Percentiles rank a stretch among this genome's conserved stretches.
Evolutionary conservation across 257 asterid species (phyloP).

Genomic region (Schizonepeta tenuifolia): DNA sequence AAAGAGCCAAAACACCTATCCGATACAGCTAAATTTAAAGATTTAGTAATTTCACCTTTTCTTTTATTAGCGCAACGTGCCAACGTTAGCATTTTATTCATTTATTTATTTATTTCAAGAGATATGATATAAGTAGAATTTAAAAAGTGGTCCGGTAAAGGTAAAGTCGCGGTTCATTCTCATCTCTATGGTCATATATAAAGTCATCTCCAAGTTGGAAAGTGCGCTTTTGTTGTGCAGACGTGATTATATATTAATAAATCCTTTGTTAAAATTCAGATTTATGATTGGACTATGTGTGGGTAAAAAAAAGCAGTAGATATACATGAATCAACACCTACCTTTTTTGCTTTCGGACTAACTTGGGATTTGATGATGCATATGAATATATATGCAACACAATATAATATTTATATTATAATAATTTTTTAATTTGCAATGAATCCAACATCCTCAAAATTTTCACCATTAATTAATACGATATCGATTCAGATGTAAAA

Average conservation of each 20-base stretch:
- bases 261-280: not conserved
- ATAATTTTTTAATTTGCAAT: too few relatives aligned
- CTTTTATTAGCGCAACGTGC: slow-evolving; percentile 4
- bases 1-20: slow-evolving; percentile 23
- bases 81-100: not conserved
- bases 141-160: slow-evolving; percentile 19
- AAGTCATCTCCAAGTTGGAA: slow-evolving; percentile 43
- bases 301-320: not conserved
- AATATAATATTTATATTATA: too few relatives aligned
- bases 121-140: too few relatives aligned
- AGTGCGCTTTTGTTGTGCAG: slow-evolving; percentile 45
- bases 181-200: slow-evolving; percentile 33
- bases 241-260: not conserved
- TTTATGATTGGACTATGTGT: slow-evolving; percentile 5
- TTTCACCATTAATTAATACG: too few relatives aligned
- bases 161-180: slow-evolving; percentile 37
- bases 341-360: slow-evolving; percentile 1
- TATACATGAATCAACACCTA: slow-evolving; percentile 26
- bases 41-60: too few relatives aligned
- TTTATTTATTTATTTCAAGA: too few relatives aligned
- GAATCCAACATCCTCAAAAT: too few relatives aligned
- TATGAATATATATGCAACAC: not conserved
- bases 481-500: too few relatives aligned
- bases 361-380: slow-evolving; percentile 36
- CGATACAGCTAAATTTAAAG: not conserved